A percentile compares a stretch with the other conserved stretches of the same genome.
Evolutionary conservation across 768 basidiomycete species (phyloP).

Genomic region (Cystofilobasidium bisporidii): DNA sequence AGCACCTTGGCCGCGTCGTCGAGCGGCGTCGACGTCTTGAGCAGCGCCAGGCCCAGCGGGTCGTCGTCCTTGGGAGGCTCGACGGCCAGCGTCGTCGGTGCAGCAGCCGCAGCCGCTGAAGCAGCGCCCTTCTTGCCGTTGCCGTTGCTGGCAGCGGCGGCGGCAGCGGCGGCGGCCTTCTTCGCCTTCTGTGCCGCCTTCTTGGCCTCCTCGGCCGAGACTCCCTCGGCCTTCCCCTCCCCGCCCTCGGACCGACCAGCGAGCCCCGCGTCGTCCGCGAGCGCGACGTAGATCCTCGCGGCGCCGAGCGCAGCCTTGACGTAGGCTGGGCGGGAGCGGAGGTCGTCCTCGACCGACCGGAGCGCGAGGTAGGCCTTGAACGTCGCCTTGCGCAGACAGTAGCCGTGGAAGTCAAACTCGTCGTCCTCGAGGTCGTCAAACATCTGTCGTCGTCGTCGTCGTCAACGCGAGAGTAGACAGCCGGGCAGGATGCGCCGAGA

Average conservation of each 20-base stretch:
- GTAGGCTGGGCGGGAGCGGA: conserved; percentile 69
- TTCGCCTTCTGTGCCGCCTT: conserved; percentile 42
- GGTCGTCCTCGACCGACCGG: conserved; percentile 66
- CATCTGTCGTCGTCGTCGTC: conserved; percentile 47
- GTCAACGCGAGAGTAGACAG: too few relatives aligned
- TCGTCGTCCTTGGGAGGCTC: conserved; percentile 61
- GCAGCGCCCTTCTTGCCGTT: too few relatives aligned
- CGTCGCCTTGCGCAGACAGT: conserved; percentile 80
- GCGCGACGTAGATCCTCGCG: conserved; percentile 62
- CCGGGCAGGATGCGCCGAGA: too few relatives aligned
- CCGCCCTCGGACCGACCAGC: conserved; percentile 36
- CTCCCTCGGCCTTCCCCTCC: conserved; percentile 34
- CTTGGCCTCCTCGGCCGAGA: conserved; percentile 61
- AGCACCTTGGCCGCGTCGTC: conserved; percentile 67
- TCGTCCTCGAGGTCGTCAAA: conserved; percentile 87
- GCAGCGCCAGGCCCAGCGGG: conserved; percentile 65
- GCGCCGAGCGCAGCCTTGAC: conserved; percentile 62
- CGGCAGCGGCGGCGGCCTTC: conserved; percentile 56
- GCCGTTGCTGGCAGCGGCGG: too few relatives aligned
- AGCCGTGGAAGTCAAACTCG: conserved; percentile 96
- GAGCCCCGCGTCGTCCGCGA: conserved; percentile 59
- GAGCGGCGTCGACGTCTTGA: conserved; percentile 55
- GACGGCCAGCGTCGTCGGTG: conserved; percentile 46
- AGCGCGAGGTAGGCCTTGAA: conserved; percentile 77
- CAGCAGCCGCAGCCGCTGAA: conserved; percentile 38